Conservation (phyloP, 495 filamentous ascomycete species). For the Podospora australis region DNA sequence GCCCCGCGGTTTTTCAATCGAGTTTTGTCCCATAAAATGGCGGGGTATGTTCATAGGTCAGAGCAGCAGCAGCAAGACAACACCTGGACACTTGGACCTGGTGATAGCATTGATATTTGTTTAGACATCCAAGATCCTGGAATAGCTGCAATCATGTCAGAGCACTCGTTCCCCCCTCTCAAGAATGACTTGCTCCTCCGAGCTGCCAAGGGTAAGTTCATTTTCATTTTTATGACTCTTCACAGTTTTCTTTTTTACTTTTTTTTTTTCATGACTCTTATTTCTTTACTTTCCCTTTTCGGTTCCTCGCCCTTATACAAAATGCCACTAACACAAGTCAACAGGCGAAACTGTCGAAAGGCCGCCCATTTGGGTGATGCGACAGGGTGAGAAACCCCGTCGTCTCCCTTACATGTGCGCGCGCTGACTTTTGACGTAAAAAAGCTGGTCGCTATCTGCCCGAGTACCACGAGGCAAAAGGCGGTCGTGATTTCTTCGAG, state of each 20-base stretch:
- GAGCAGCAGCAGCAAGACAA: background rate
- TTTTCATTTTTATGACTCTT: slow-evolving; percentile 3
- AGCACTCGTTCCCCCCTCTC: slow-evolving; percentile 61
- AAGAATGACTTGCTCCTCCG: slow-evolving; percentile 87
- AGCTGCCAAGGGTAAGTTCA: slow-evolving; percentile 69
- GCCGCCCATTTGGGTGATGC: slow-evolving; percentile 97
- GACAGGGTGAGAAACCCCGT: slow-evolving; percentile 64
- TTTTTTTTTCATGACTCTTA: background rate
- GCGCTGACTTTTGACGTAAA: slow-evolving; percentile 16
- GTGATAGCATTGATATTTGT: no score
- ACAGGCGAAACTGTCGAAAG: slow-evolving; percentile 86
- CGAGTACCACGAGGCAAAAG: slow-evolving; percentile 95
- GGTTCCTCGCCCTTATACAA: no score
- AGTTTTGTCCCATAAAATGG: background rate
- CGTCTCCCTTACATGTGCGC: background rate
- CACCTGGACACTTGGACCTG: slow-evolving; percentile 1
- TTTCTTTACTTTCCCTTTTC: no score
- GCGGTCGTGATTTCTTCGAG: slow-evolving; percentile 84
- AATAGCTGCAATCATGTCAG: slow-evolving; percentile 14
- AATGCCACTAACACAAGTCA: slow-evolving; percentile 10
- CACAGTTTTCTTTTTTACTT: background rate
- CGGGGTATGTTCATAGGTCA: background rate
- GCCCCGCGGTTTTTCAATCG: background rate
- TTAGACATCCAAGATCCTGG: background rate
- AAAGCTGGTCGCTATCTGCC: slow-evolving; percentile 93